A percentile compares a stretch with the other conserved stretches of the same genome.
phyloP scores from a whole-genome alignment of 129 eudicot genomes.

The Artemisia tridentata region DNA sequence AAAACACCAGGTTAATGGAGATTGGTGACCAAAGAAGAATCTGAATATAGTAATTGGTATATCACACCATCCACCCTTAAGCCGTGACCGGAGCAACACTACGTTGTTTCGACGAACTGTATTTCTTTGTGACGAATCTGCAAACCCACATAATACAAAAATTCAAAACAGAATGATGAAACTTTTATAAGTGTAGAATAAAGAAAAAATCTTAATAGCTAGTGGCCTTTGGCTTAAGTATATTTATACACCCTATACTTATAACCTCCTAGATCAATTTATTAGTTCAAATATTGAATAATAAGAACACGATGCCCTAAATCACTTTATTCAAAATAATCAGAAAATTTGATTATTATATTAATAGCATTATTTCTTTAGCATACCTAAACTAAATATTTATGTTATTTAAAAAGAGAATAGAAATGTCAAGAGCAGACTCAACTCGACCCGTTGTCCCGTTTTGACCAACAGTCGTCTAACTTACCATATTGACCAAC shows the following conservation, averaged over 20 bases:
- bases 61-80: constrained; percentile 23
- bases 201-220: too few species aligned
- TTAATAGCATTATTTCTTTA: neutral
- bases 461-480: too few species aligned
- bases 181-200: neutral
- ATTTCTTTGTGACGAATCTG: constrained; percentile 86
- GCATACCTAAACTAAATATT: neutral
- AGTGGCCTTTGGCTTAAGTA: too few species aligned
- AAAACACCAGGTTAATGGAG: neutral
- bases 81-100: constrained; percentile 76
- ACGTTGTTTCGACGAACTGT: constrained; percentile 63
- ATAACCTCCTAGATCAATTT: neutral
- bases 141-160: neutral
- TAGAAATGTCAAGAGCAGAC: neutral
- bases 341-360: neutral
- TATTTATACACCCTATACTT: too few species aligned
- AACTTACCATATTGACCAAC: neutral
- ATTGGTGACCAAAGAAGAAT: constrained; percentile 28
- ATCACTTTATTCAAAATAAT: too few species aligned
- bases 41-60: neutral
- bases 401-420: neutral
- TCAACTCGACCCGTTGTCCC: too few species aligned
- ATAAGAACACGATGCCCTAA: too few species aligned
- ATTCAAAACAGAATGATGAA: neutral
- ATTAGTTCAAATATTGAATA: neutral